Evolutionary conservation across 176 grass and related monocot species (phyloP), one percentile per base, ranked within the genome.

Genomic region (Raddia distichophylla): DNA sequence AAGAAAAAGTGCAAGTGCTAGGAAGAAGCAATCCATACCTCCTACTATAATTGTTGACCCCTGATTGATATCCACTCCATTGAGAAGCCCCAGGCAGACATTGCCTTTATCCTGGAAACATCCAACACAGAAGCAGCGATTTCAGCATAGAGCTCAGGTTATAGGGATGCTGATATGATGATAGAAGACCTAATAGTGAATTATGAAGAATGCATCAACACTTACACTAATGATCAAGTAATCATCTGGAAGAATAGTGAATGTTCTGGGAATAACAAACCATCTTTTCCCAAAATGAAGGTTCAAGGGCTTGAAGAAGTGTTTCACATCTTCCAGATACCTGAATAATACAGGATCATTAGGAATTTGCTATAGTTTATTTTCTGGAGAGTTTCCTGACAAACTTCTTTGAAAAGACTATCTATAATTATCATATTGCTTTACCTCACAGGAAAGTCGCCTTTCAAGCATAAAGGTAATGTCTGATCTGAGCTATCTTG

Each of bases 191-290:
- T 78, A 53, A 63, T 4, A 22, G 1, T 59, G 63, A 71, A 56
- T 8, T 74, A 20, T 60, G 16, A 75, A 33, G 70, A 75, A 65
- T 52, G 56, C 68, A 56, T 71, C 18, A 51, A 82, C 45, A 83
- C 93, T 75, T 90, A 99, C 96, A 76, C 82, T 99, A 17, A 99
- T 89, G 12, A 87, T 58, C 60, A 99, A 79, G 80, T 95, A 99
- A 64, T 94, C 91, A n/a, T 99, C 89, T 2, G 96, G 96, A 87
- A 83, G 89, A 91, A 99, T 99, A 67, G 86, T 86, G 75, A 91
- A 95, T 77, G 89, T 88, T 88, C 73, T 93, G 19, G 93, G 82
- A 82, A 99, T 60, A 56, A 93, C 53, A 53, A 92, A 93, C 93
- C 89, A 99, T 89, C 68, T 87, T 71, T 88, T 95, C 53, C 83